Evolutionary conservation across 306 rosid species (phyloP).

Genomic region (Cicer pinnatifidum): DNA sequence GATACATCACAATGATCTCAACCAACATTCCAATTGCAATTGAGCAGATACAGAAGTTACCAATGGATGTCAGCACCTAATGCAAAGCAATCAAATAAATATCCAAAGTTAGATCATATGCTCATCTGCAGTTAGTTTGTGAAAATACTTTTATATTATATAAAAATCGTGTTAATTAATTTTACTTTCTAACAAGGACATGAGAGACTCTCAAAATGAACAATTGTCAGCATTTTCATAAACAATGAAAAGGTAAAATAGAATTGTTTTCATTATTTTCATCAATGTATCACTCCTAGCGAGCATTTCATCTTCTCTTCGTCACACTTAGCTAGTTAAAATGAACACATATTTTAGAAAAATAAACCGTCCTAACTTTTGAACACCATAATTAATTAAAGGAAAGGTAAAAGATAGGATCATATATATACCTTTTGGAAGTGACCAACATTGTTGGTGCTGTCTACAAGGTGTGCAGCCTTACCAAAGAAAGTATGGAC

Average conservation of each 20-base stretch:
- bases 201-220: too few relatives aligned
- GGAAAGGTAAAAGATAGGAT: background rate
- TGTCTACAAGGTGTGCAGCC: slow-evolving; percentile 88
- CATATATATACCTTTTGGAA: slow-evolving; percentile 66
- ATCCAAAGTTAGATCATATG: slow-evolving; percentile 6
- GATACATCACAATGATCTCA: slow-evolving; percentile 77
- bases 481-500: slow-evolving; percentile 87
- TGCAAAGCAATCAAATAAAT: slow-evolving; percentile 22
- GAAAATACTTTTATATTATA: too few relatives aligned
- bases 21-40: slow-evolving; percentile 72
- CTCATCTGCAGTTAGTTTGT: too few relatives aligned
- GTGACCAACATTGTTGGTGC: slow-evolving; percentile 91
- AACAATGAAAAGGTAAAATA: too few relatives aligned
- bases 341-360: too few relatives aligned
- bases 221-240: too few relatives aligned
- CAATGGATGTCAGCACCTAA: slow-evolving; percentile 86
- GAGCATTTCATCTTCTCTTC: too few relatives aligned
- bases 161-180: too few relatives aligned
- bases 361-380: background rate
- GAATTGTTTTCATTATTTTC: too few relatives aligned
- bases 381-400: background rate
- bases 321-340: too few relatives aligned
- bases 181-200: too few relatives aligned
- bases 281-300: too few relatives aligned
- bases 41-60: slow-evolving; percentile 87